Evolutionary conservation across 1,284 basidiomycete species (phyloP).

Genomic region (Dichomitus squalens): DNA sequence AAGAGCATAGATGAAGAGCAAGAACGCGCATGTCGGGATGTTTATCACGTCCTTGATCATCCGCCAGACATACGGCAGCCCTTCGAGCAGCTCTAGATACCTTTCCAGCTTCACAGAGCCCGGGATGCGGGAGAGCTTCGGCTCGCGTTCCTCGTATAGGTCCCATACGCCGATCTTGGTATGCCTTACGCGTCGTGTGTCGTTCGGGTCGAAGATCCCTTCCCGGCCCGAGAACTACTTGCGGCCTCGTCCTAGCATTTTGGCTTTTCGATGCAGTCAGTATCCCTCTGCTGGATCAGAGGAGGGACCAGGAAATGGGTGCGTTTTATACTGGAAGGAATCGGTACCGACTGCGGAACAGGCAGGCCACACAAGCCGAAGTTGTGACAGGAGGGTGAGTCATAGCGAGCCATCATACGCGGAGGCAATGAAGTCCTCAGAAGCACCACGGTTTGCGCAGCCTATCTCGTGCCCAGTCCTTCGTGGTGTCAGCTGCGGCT

Average conservation of each 20-base stretch:
- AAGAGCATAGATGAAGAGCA: conserved; percentile 49
- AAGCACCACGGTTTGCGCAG: too few species aligned
- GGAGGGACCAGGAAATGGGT: too few species aligned
- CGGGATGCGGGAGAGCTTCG: conserved; percentile 41
- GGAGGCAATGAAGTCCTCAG: too few species aligned
- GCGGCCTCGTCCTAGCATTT: conserved; percentile 66
- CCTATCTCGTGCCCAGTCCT: too few species aligned
- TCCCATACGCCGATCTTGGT: conserved; percentile 73
- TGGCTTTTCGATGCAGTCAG: too few species aligned
- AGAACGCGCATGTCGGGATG: conserved; percentile 52
- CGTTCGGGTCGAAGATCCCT: conserved; percentile 55
- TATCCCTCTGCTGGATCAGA: too few species aligned
- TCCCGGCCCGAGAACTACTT: conserved; percentile 26
- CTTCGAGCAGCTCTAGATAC: conserved; percentile 47
- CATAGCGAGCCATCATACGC: too few species aligned
- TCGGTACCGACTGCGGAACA: too few species aligned
- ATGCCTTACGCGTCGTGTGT: conserved; percentile 55
- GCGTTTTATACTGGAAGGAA: too few species aligned
- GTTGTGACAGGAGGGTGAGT: too few species aligned
- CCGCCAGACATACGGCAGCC: conserved; percentile 62
- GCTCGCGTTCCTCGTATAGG: conserved; percentile 60
- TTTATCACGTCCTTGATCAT: conserved; percentile 65
- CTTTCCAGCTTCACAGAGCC: conserved; percentile 47
- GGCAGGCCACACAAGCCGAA: too few species aligned
- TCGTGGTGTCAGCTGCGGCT: too few species aligned